Percentiles rank a stretch among this genome's conserved stretches.
Conservation (phyloP, 495 filamentous ascomycete species). For the Letharia lupina region DNA sequence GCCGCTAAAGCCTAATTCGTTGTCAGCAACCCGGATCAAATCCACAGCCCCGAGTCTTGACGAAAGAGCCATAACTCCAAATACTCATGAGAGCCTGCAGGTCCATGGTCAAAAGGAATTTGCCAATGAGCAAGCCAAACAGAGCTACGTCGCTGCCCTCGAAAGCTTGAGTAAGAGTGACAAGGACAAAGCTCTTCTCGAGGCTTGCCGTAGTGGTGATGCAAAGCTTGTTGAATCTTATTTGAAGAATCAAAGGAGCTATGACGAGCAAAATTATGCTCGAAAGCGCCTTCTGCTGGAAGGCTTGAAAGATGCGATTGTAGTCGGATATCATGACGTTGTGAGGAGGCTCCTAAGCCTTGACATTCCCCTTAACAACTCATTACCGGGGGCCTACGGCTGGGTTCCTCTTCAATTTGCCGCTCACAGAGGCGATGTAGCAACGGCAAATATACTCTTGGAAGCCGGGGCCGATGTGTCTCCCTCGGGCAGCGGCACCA, state of each 20-base stretch:
- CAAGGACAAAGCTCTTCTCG: background rate
- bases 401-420: constrained; percentile 4
- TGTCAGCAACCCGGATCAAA: background rate
- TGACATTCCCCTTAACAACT: background rate
- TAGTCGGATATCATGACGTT: background rate
- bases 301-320: background rate
- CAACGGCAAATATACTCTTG: background rate
- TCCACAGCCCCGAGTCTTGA: background rate
- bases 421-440: background rate
- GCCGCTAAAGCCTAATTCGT: background rate
- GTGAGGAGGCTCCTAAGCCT: background rate
- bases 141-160: background rate
- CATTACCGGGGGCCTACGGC: background rate
- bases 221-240: background rate
- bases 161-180: background rate
- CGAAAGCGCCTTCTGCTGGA: background rate
- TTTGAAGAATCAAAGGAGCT: background rate
- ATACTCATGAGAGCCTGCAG: background rate
- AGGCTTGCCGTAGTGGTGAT: constrained; percentile 1
- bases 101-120: background rate
- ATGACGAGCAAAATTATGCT: background rate
- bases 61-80: background rate
- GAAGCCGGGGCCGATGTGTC: background rate
- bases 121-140: background rate
- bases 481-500: no score